Evolutionary conservation across 768 basidiomycete genomes (phyloP), one percentile per base, ranked within the genome.

Genomic region (Hirschioporus abietinus): DNA sequence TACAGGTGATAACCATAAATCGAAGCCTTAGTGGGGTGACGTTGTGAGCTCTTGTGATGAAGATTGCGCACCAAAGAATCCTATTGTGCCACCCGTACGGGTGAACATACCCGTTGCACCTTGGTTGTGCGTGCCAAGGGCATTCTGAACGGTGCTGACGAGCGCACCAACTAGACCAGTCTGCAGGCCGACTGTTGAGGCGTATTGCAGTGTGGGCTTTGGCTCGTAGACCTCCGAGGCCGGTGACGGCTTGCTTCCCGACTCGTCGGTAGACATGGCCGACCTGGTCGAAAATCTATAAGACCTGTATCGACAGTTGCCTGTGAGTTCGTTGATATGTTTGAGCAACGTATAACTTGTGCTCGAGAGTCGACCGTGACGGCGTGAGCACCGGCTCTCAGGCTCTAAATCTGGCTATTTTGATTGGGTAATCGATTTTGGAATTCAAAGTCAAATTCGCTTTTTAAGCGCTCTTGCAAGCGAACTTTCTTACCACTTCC

Each of bases 101-200:
- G 93, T 93, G 71, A 95, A 74, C 76, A 97, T 87, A 71, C 95
- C 95, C 78, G 88, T 83, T 66, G 92, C 93, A 72, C 93, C 95
- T 70, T 83, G 82, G 57, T 86, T 84, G 78, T 93, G 95, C 69
- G 79, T 83, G 59, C 86, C 87, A 67, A 95, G 80, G 30, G 91
- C 91, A 83, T 93, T 96, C 79, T 93, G 93, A 64, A 86, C 81
- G 35, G 86, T 79, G 71, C 89, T 90, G 76, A 89, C 83, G 76
- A 90, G 84, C 67, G 87, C 82, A 24, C 90, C 90, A 64, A 91
- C 82, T 57, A 78, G 81, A 60, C 82, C 89, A 66, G 85, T 83
- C 73, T 91, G 88, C n/a, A 89, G 78, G 63, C 85, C 88, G 35
- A 84, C 77, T 1, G 77, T 78, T 7, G 87, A 79, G 27, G 88